Evolutionary conservation across 2,329 filamentous ascomycete species (phyloP), one percentile per base, ranked within the genome.

Genomic region (Hymenoscyphus infarciens): DNA sequence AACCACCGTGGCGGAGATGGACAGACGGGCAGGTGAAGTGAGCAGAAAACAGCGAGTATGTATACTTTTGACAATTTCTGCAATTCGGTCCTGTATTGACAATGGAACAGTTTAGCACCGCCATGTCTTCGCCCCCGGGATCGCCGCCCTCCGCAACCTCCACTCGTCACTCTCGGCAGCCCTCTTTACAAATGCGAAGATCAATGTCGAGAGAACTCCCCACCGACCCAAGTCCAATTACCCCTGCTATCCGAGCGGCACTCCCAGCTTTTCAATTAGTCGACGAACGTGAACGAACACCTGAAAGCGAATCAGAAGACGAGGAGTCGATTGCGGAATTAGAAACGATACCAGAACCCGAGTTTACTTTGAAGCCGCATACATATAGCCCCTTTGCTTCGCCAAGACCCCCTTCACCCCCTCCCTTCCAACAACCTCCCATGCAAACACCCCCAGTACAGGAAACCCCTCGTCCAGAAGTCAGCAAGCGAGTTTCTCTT

Each of bases 1-100:
- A 66, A 87, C 85, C 59, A 90, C 95, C 68, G 87, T 96, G 60
- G 85, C 87, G 16, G 91, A 97, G 74, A 96, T 97, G 82, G 88
- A 96, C 74, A 87, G 87, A 74, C 87, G 91, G 72, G 92, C 92
- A 54, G 92, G 90, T 19, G 86, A 91, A 72, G 89, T 94, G 52
- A 96, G 91, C 78, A 85, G 91, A 60, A 87, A 87, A 73, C 90
- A 86, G 73, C 85, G 86, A 80, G 89, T 91, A 82, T 77, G 86
- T 75, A 56, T 53, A 45, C 31, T 45, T 19, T 54, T 4, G 10
- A 54, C 3, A 8, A 45, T 29, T 57, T 33, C 59, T 27, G 31
- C 33, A 4, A 29, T 25, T 11, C 29, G 42, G 22, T 10, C 35
- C 22, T 19, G 45, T 60, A 53, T 63, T 71, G 56, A 71, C 64